A percentile compares a stretch with the other conserved stretches of the same genome.
These are phyloP conservation scores for Alternaria triticina DNA, from an alignment of 2,329 filamentous ascomycete genomes.

Conservation along the genomic window DNA sequence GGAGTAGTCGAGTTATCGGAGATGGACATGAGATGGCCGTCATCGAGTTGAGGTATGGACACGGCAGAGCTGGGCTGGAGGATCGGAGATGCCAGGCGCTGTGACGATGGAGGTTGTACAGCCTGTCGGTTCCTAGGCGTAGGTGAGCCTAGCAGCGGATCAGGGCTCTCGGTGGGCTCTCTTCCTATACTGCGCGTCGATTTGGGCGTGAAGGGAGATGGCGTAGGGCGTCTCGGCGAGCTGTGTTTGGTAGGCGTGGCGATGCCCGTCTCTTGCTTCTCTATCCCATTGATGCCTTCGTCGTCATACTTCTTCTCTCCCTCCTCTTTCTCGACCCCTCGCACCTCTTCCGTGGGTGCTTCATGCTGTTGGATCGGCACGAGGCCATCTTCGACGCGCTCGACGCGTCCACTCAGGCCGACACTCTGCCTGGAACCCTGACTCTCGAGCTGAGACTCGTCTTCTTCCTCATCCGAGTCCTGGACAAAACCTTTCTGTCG, in stretches of 20 bases:
- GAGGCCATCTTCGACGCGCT: slow-evolving; percentile 22
- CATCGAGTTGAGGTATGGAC: slow-evolving; percentile 10
- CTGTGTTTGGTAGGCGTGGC: slow-evolving; percentile 12
- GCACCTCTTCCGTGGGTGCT: not conserved
- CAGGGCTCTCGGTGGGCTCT: slow-evolving; percentile 38
- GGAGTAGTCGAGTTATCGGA: not conserved
- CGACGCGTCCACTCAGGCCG: slow-evolving; percentile 23
- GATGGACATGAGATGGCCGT: slow-evolving; percentile 1
- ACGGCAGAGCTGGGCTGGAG: slow-evolving; percentile 7
- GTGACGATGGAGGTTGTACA: slow-evolving; percentile 9
- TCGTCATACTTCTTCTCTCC: not conserved
- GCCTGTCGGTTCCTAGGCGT: slow-evolving; percentile 5
- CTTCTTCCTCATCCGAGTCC: slow-evolving; percentile 60
- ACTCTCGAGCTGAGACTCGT: slow-evolving; percentile 38
- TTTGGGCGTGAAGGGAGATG: slow-evolving; percentile 29
- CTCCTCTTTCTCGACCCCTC: not conserved
- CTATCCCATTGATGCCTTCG: not conserved
- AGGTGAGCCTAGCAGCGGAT: slow-evolving; percentile 33
- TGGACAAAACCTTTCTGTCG: slow-evolving; percentile 56
- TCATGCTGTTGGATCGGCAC: not conserved
- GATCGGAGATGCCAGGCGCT: slow-evolving; percentile 7
- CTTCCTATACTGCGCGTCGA: not conserved
- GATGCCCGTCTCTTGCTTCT: not conserved
- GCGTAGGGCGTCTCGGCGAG: slow-evolving; percentile 19
- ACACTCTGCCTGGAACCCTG: slow-evolving; percentile 20